Percentiles rank a stretch among this genome's conserved stretches.
Conservation (phyloP, 2,329 filamentous ascomycete species). For the Xylaria sp. region DNA sequence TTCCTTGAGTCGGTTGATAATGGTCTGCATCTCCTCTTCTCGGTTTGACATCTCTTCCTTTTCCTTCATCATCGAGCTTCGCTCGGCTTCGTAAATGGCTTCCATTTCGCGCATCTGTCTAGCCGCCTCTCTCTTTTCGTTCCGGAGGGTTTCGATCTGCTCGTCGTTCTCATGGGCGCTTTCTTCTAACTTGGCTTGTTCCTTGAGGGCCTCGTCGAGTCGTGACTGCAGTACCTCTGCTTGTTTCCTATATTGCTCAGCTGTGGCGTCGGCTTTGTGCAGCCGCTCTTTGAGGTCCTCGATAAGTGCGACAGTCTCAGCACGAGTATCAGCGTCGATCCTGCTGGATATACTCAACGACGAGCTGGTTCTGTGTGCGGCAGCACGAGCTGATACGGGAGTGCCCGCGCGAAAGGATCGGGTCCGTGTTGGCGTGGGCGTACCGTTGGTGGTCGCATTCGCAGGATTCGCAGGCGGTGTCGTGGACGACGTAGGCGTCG, state of each 20-base stretch:
- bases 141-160: conserved; percentile 80
- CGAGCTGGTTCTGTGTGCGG: conserved; percentile 68
- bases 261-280: conserved; percentile 79
- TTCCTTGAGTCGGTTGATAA: conserved; percentile 93
- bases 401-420: conserved; percentile 72
- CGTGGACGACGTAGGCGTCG: conserved; percentile 59
- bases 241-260: conserved; percentile 85
- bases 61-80: conserved; percentile 86
- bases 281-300: conserved; percentile 87
- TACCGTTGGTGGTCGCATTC: conserved; percentile 45
- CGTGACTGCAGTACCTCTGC: conserved; percentile 84
- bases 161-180: conserved; percentile 87
- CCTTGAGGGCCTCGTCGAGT: conserved; percentile 83
- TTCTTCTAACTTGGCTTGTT: conserved; percentile 89
- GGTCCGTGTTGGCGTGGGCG: conserved; percentile 62
- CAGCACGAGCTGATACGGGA: conserved; percentile 79
- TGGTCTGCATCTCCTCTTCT: conserved; percentile 89
- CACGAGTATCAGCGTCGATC: conserved; percentile 77
- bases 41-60: conserved; percentile 86
- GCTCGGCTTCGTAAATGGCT: conserved; percentile 89
- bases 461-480: conserved; percentile 47
- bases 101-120: conserved; percentile 92
- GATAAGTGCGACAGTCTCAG: conserved; percentile 80
- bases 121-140: conserved; percentile 84
- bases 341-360: conserved; percentile 58